phyloP scores from a whole-genome alignment of 345 rosid species.

The Eucalyptus polyanthemos region DNA sequence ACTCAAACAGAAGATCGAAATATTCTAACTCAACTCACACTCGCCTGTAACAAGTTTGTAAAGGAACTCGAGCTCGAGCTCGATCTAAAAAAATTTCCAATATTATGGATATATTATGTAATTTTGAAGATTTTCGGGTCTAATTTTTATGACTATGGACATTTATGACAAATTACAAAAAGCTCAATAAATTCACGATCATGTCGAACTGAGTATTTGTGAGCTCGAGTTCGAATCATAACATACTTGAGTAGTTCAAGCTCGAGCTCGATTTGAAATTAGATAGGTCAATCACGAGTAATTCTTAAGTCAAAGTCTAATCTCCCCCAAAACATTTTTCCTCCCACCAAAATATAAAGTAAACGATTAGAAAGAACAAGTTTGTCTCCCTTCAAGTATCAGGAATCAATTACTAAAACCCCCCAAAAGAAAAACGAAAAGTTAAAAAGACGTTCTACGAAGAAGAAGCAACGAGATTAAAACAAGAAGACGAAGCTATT shows the following conservation, averaged over 20 bases:
- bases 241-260: background rate
- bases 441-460: background rate
- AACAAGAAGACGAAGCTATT: background rate
- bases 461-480: background rate
- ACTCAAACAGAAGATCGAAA: background rate
- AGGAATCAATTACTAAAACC: background rate
- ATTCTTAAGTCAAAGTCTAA: background rate
- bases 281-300: background rate
- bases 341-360: background rate
- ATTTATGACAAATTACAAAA: background rate
- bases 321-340: background rate
- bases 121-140: no score
- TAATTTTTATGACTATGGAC: background rate
- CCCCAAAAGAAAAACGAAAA: background rate
- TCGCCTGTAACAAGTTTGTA: no score
- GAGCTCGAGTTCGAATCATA: background rate
- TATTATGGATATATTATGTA: no score
- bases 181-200: background rate
- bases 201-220: accelerated
- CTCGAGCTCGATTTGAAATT: background rate
- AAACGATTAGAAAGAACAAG: background rate
- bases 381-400: background rate
- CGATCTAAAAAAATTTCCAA: no score
- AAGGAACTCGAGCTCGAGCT: no score
- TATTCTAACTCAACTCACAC: background rate